phyloP scores from a whole-genome alignment of 2,329 filamentous ascomycete species.

The Claviceps monticola region DNA sequence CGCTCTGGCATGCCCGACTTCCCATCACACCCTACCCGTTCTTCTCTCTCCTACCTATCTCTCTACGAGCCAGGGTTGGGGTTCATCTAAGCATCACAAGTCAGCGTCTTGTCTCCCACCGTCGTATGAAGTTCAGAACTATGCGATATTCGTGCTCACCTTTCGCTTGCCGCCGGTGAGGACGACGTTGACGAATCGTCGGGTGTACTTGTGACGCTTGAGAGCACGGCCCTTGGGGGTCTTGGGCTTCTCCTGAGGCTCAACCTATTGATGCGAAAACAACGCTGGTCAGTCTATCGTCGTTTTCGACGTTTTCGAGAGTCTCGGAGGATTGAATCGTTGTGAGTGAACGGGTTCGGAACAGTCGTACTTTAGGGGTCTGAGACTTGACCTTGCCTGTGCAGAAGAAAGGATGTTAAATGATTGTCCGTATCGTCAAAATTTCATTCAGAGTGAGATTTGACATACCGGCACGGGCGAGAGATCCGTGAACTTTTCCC shows the following conservation, averaged over 20 bases:
- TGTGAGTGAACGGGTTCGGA: slow-evolving; percentile 1
- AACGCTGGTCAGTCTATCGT: slow-evolving; percentile 18
- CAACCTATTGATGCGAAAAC: slow-evolving; percentile 42
- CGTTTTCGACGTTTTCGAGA: slow-evolving; percentile 5
- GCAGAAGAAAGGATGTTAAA: slow-evolving; percentile 35
- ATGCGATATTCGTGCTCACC: slow-evolving; percentile 37
- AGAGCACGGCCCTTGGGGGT: slow-evolving; percentile 91
- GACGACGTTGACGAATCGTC: slow-evolving; percentile 96
- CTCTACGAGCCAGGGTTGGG: slow-evolving; percentile 63
- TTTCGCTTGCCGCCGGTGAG: slow-evolving; percentile 97
- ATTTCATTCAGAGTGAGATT: not conserved
- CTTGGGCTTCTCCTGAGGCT: slow-evolving; percentile 93
- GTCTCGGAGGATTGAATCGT: not conserved
- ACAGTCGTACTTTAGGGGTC: slow-evolving; percentile 63
- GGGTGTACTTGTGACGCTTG: slow-evolving; percentile 93
- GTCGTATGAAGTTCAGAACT: not conserved
- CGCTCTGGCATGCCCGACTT: slow-evolving; percentile 3
- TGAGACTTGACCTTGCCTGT: slow-evolving; percentile 96
- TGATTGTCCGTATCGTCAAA: not conserved
- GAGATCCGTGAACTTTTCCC: slow-evolving; percentile 90
- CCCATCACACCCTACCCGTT: slow-evolving; percentile 15
- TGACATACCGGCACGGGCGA: slow-evolving; percentile 60
- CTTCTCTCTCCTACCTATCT: slow-evolving; percentile 10
- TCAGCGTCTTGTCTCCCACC: slow-evolving; percentile 10
- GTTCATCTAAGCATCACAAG: slow-evolving; percentile 52